Base-by-base conservation (phyloP, 2,329 filamentous ascomycete species). In the Trichoderma sp. region DNA sequence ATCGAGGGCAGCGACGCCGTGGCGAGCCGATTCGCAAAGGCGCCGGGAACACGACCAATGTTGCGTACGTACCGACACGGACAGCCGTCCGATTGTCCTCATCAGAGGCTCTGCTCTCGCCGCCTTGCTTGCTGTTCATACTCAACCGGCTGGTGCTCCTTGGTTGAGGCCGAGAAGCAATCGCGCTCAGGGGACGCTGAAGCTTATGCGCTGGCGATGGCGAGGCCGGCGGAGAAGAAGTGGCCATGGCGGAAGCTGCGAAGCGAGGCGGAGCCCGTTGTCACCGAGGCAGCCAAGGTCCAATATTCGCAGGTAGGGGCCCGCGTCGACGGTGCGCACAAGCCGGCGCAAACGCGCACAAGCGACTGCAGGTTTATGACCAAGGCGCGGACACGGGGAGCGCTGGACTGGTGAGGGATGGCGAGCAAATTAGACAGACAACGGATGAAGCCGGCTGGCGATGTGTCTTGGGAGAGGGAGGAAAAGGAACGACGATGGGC, bases 41-140 rank as follows among this genome's bases (percentile, higher is more conserved):
- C 26, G 41, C 14, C 7, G 10, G 12, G 9, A 26, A 24, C 60
- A 21, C 26, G 56, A 21, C 54, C 50, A 70, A 67, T 90, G 28
- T 28, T 60, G 55, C 93, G 72, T 60, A 50, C 93, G 72, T 86
- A 97, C 93, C 93, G 76, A 97, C 93, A 94, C 92, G 95, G 79
- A 97, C 93, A 28, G 93, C 91, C 7, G 93, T 97, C 76, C 91
- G 93, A 68, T 85, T 85, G 76, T 97, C 93, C 72, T 97, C 93
- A 73, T 97, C 93, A 0, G 93, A 96, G 26, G 90, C 89, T 74
- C 92, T 87, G 79, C 92, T 96, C 68, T 88, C 90, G 60, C 83
- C 88, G 73, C 86, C 88, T 60, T 87, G 88, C 77, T 90, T 94
- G 80, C 90, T 91, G 72, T 84, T 89, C 81, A 90, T 90, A 80